These are phyloP conservation scores for Colletotrichum lupini DNA, from an alignment of 2,329 filamentous ascomycete genomes.

Conservation along the genomic window DNA sequence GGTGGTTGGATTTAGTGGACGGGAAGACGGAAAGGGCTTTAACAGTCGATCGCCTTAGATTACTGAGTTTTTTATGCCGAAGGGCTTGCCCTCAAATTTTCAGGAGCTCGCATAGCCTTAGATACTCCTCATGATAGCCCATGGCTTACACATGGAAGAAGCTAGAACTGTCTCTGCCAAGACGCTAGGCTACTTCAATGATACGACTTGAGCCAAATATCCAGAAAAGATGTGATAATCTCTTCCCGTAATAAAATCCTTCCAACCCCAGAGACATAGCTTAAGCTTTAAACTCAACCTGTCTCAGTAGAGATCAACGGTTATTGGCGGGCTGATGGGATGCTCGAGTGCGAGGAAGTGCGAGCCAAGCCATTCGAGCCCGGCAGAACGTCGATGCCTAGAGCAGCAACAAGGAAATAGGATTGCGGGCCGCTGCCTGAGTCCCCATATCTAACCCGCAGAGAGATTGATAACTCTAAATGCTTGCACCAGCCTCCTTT, in stretches of 20 bases:
- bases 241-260: background rate
- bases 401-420: background rate
- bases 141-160: no score
- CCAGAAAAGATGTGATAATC: background rate
- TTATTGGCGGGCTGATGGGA: background rate
- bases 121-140: no score
- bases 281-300: background rate
- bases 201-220: background rate
- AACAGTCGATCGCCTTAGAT: accelerated
- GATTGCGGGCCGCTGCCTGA: background rate
- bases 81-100: no score
- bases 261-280: background rate
- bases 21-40: background rate
- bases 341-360: background rate
- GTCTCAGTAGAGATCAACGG: background rate
- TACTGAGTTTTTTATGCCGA: no score
- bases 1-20: background rate
- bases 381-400: background rate
- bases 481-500: background rate
- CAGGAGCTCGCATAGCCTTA: no score
- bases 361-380: background rate
- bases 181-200: background rate
- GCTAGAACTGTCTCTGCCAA: background rate
- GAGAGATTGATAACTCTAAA: background rate
- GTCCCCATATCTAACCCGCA: background rate